phyloP scores from a whole-genome alignment of 164 flowering plant genomes.

The grape (Vitis vinifera) region DNA sequence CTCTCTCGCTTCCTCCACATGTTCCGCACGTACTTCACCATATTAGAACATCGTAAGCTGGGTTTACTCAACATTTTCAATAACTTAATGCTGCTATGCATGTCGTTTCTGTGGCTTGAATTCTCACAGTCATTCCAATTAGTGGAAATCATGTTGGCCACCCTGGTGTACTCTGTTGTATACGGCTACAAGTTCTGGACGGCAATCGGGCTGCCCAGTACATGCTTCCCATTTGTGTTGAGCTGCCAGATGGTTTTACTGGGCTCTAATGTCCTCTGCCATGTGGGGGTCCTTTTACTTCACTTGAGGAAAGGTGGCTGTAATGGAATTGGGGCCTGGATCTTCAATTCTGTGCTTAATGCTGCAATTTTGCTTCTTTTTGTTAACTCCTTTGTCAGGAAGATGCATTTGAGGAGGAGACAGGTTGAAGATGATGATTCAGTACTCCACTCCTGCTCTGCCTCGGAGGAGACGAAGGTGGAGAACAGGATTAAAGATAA shows the following conservation, averaged over 20 bases:
- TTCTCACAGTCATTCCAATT: constrained; percentile 87
- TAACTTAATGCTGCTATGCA: constrained; percentile 42
- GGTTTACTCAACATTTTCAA: constrained; percentile 52
- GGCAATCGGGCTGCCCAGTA: constrained; percentile 53
- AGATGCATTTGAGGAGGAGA: constrained; percentile 11
- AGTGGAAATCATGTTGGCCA: constrained; percentile 53
- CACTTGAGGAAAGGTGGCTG: constrained; percentile 83
- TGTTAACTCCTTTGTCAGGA: constrained; percentile 22
- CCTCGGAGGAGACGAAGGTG: neutral
- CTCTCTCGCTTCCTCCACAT: constrained; percentile 73
- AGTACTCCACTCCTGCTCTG: neutral
- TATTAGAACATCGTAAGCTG: constrained; percentile 45
- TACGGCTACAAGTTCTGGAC: constrained; percentile 82
- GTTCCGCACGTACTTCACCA: constrained; percentile 45
- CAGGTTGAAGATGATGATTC: neutral
- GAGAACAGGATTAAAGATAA: neutral
- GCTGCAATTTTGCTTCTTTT: constrained; percentile 32
- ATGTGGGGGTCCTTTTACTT: constrained; percentile 63
- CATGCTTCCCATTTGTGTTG: constrained; percentile 63
- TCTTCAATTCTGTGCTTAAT: constrained; percentile 35
- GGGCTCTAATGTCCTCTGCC: constrained; percentile 62
- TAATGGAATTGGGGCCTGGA: constrained; percentile 87
- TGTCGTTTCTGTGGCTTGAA: constrained; percentile 80
- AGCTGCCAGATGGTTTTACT: constrained; percentile 60
- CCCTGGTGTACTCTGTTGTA: constrained; percentile 48